These are phyloP conservation scores for Acephala macrosclerotiorum DNA, from an alignment of 2,329 filamentous ascomycete species.

Conservation along the genomic window DNA sequence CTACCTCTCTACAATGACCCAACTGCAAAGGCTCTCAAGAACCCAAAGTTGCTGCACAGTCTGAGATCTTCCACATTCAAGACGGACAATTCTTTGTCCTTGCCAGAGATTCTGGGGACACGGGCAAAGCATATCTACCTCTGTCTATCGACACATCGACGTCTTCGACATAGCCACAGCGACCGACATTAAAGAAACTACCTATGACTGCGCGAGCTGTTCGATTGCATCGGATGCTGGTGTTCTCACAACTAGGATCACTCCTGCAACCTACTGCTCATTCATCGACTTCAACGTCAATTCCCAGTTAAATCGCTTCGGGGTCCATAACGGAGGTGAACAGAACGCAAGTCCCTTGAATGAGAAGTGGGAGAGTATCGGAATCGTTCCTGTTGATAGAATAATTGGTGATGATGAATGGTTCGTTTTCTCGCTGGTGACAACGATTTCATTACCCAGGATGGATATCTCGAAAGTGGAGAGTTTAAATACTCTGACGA, in stretches of 20 bases:
- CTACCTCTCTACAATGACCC: conserved; percentile 65
- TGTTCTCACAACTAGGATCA: conserved; percentile 59
- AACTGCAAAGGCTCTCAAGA: conserved; percentile 49
- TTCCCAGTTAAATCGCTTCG: conserved; percentile 68
- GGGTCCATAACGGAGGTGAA: conserved; percentile 71
- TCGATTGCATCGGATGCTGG: conserved; percentile 52
- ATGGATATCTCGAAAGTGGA: conserved; percentile 64
- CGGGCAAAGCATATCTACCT: conserved; percentile 58
- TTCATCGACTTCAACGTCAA: conserved; percentile 76
- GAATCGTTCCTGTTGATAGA: conserved; percentile 64
- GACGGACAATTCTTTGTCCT: conserved; percentile 72
- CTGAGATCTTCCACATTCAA: conserved; percentile 71
- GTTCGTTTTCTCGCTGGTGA: conserved; percentile 72
- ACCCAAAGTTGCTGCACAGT: conserved; percentile 68
- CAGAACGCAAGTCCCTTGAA: conserved; percentile 68
- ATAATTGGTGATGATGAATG: conserved; percentile 62
- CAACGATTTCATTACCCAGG: conserved; percentile 79
- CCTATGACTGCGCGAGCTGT: conserved; percentile 49
- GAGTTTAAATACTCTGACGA: conserved; percentile 59
- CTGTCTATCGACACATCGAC: conserved; percentile 73
- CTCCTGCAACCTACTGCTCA: conserved; percentile 66
- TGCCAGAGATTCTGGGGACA: conserved; percentile 69
- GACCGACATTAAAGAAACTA: conserved; percentile 63
- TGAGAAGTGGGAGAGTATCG: conserved; percentile 80
- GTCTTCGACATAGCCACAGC: conserved; percentile 69